phyloP scores from a whole-genome alignment of 306 rosid genomes.

The Benincasa hispida region DNA sequence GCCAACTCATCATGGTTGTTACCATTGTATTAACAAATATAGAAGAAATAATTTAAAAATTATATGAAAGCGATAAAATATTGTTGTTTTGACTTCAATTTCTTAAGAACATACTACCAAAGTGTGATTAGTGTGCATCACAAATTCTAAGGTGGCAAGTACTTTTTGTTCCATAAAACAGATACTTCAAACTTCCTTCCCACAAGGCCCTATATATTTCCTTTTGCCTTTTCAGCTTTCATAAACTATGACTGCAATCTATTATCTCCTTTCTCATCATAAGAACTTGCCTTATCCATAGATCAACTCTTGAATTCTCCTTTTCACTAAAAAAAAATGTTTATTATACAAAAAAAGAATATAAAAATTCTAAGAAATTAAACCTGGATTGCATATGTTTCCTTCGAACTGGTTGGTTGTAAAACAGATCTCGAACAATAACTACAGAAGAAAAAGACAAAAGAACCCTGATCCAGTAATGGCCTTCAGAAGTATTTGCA shows the following conservation, averaged over 20 bases:
- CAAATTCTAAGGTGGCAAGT: background rate
- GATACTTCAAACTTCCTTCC: background rate
- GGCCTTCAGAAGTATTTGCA: background rate
- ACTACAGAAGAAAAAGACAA: conserved; percentile 31
- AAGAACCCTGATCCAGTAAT: background rate
- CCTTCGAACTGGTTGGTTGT: conserved; percentile 97
- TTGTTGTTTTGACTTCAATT: background rate
- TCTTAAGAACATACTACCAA: background rate
- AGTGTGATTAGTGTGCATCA: background rate
- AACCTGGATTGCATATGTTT: conserved; percentile 77
- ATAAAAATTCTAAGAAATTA: conserved; percentile 4
- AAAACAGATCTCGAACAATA: conserved; percentile 74
- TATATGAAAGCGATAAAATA: background rate
- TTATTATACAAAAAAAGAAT: background rate
- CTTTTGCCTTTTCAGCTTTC: background rate
- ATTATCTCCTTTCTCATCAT: background rate
- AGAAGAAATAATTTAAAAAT: background rate
- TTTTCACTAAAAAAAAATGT: background rate
- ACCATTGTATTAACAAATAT: background rate
- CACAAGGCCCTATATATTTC: background rate
- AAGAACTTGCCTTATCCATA: background rate
- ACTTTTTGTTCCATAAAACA: background rate
- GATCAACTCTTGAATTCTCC: background rate
- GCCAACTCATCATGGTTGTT: too few species aligned
- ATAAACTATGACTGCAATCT: background rate